Evolutionary conservation across 2,329 filamentous ascomycete species (phyloP), one percentile per base, ranked within the genome.

Genomic region (Penicillium brasilianum): DNA sequence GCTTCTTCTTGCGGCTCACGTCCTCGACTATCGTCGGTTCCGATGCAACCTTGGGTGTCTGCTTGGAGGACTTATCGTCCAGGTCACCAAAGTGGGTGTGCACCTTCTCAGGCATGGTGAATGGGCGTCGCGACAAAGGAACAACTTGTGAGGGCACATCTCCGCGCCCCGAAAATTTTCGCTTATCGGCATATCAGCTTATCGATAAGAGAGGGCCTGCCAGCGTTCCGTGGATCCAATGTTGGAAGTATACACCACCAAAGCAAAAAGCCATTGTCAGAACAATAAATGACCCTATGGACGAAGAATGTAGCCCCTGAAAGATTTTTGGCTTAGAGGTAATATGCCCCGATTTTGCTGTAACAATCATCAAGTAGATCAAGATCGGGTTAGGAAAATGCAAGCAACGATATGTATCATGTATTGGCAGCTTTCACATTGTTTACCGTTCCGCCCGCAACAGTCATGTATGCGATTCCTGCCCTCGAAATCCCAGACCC

Each of bases 21-120:
- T 68, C 64, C 44, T 67, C 59, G 18, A 16, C 54, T 16, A 53
- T 16, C 1, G 51, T 25, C 9, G 34, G 11, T 22, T 65, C 59
- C 2, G 34, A 28, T 4, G 46, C 46, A 28, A 59, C 50, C 13
- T 67, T 69, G 6, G 61, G 48, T 25, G 57, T 43, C 43, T 62
- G 59, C n/a, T 67, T 63, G 2, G 46, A 44, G 14, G 60, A 37
- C 54, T 70, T 68, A 18, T 74, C 71, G 46, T 76, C 75, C 18
- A 68, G 69, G 57, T 72, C 74, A 25, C 68, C 71, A 62, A 81
- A 81, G 36, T 72, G 72, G 14, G 71, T 77, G 60, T 75, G 74
- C 11, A 80, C 72, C 64, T 76, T 74, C 69, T 80, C 77, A 30
- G 78, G 77, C 79, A 81, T 81, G 32, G 50, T 73, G 67, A 52